Evolutionary conservation across 1,139 yeast genomes (phyloP), one percentile per base, ranked within the genome.

Genomic region (Protomyces lactucae-debilis): DNA sequence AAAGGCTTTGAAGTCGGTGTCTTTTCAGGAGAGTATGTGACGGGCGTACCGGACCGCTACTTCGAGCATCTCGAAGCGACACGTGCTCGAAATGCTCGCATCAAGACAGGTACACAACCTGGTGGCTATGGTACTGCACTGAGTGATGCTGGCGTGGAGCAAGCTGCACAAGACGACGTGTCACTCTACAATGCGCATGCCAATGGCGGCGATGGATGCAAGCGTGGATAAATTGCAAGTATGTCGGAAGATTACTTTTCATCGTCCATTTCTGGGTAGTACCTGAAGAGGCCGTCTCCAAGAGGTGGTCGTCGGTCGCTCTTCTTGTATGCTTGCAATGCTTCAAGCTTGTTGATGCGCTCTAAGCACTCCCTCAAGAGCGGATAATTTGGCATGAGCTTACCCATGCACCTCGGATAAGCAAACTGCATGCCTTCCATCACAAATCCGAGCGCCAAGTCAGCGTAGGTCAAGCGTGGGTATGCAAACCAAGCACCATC

Each of bases 1-100:
- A 76, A 79, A 46, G 79, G 82, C 37, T 93, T 91, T 73, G 99
- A 93, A 77, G 93, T 89, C 61, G 99, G 99, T 74, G 99, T 93
- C n/a, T 93, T 93, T 76, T 93, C 96, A 18, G 99, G 99, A 61
- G 77, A 85, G 69, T 93, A 93, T 75, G 85, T 93, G 68, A 93
- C 99, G 18, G 98, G 98, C 64, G 87, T 86, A 55, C 97, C 90
- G 75, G 86, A 88, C 72, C 83, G 83, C 64, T 92, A 93, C 75
- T 76, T 93, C 66, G 85, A 83, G 71, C 93, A 89, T 73, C 82
- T 93, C 69, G 98, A 92, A 75, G 63, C 63, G n/a, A 59, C 56
- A 21, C 40, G 63, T 10, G 52, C 52, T n/a, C 28, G 45, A 5
- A 59, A 59, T 39, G 57, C 63, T 12, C 52, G 56, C 16, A 51